A percentile compares a stretch with the other conserved stretches of the same genome.
These are phyloP conservation scores for Exophiala xenobiotica DNA, from an alignment of 2,329 filamentous ascomycete species.

Conservation along the genomic window DNA sequence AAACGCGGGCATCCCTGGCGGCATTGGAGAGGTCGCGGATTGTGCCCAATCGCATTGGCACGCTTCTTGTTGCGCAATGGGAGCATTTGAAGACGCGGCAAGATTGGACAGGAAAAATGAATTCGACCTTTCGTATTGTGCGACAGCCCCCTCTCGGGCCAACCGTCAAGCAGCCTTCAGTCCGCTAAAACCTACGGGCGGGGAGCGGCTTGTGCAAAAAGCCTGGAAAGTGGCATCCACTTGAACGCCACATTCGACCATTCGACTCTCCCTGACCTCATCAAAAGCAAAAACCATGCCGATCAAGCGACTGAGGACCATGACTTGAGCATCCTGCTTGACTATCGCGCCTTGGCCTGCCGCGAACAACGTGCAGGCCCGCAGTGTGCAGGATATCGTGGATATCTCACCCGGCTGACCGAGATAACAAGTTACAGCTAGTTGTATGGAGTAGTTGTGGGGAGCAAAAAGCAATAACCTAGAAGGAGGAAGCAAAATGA, in stretches of 20 bases:
- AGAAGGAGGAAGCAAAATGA: too few relatives aligned
- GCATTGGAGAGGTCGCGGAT: not conserved
- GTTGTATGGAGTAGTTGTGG: too few relatives aligned
- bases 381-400: too few relatives aligned
- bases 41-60: not conserved
- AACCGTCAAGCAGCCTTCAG: too few relatives aligned
- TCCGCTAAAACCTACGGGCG: not conserved
- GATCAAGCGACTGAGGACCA: not conserved
- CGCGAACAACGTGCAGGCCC: too few relatives aligned
- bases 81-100: not conserved
- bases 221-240: not conserved
- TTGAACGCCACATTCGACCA: not conserved
- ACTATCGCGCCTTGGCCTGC: too few relatives aligned
- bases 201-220: not conserved
- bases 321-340: too few relatives aligned
- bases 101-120: constrained; percentile 1
- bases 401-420: too few relatives aligned
- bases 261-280: not conserved
- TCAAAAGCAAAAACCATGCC: not conserved
- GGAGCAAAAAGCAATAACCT: too few relatives aligned
- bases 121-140: not conserved
- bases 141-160: too few relatives aligned
- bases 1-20: not conserved
- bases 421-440: too few relatives aligned
- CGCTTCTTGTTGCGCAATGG: not conserved